Base-by-base conservation (phyloP, 2,329 filamentous ascomycete genomes). In the Hymenoscyphus scutula region DNA sequence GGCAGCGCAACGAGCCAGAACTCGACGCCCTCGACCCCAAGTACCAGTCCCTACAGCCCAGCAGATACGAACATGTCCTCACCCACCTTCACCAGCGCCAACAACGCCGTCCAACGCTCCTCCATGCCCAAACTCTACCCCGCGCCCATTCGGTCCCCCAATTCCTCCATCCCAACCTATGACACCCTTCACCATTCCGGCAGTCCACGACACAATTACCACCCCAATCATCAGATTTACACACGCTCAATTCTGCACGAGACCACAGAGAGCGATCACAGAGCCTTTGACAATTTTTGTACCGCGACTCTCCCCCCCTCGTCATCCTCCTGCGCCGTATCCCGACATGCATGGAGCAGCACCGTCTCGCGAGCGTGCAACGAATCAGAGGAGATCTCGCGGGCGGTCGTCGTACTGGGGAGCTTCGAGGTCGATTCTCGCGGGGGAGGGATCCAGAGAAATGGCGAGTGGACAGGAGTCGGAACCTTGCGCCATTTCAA, bases 61-160 rank as follows among this genome's bases (percentile, higher is more conserved):
- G 19, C 17, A 25, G 48, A 53, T 27, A 30, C 27, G 45, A 53
- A 29, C 38, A 57, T 37, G 25, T 41, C 34, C 23, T 57, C 55
- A 17, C 55, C 55, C 32, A 38, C 30, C 19, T 27, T 41, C n/a
- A 27, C 32, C 6, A 37, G 30, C 55, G 27, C 25, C 23, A 41
- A 41, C 17, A 41, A 41, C 17, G 11, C 34, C 15, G 32, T 41
- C 11, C 55, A 41, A n/a, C 19, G 55, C 13, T 10, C 23, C 7
- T 54, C 58, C 15, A 53, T 59, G 45, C 58, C 58, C n/a, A 53
- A 59, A 53, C 29, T 59, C 17, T 59, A 59, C 45, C 58, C 58
- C 17, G 58, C 58, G 29, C 58, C 58, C 17, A n/a, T 29, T 6
- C 53, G 32, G 10, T 37, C 53, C 13, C 55, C 55, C n/a, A 37